Base-by-base conservation (phyloP, 2,329 filamentous ascomycete genomes). In the Thielaviopsis ethacetica region DNA sequence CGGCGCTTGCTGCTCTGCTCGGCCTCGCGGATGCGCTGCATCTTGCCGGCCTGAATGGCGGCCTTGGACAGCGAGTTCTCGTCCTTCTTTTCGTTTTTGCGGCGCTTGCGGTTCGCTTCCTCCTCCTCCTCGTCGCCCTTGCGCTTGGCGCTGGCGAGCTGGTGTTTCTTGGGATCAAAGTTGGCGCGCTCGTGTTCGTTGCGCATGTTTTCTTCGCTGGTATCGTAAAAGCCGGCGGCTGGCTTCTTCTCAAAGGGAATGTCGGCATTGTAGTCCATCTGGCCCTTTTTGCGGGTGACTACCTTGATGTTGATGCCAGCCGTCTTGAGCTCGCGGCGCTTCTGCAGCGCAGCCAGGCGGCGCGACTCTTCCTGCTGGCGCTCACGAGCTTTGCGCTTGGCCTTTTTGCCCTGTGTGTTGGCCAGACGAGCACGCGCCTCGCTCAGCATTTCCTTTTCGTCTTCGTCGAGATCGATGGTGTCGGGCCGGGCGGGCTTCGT, bases 241-340 rank as follows among this genome's bases (percentile, higher is more conserved):
- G 93, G 85, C 63, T 88, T 87, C 71, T 93, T 96, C 71, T 98
- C 93, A 64, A 98, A 97, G 0, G 93, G 93, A 64, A 98, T 95
- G 66, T 98, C 93, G 66, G 93, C 93, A 71, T 98, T 98, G 76
- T 98, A 98, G 71, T 98, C 93, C 89, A 98, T 98, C 74, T 97
- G 86, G 0, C 93, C 93, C 75, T 89, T 84, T 75, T 97, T 97
- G 62, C 86, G 83, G 15, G 86, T 93, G 2, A 84, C 83, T 60
- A 97, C 84, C 72, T 97, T 98, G 75, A 97, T 90, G 70, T 98
- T 98, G 73, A 98, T 97, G 54, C 93, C 93, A 1, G 93, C 90
- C 68, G 91, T 94, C 75, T 98, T 98, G 64, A 98, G 81, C 73
- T 98, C 93, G 65, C 93, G 83, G 47, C 93, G 83, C 75, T 98